Conservation (phyloP, 352 stramenopile genomes). For the Phytophthora ramorum region DNA sequence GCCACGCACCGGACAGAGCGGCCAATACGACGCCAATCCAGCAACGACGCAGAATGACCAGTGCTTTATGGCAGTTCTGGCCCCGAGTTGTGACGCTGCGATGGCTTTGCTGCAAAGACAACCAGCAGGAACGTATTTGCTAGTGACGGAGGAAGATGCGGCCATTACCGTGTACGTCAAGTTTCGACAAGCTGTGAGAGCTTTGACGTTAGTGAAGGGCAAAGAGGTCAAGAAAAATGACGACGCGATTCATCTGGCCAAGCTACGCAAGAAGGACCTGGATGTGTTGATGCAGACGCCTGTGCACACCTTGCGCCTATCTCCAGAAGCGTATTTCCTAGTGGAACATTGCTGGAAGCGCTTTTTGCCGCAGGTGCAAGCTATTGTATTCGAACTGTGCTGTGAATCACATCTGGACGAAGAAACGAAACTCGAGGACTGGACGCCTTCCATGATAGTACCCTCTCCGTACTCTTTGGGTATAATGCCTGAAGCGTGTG, state of each 20-base stretch:
- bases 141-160: conserved; percentile 53
- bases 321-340: conserved; percentile 34
- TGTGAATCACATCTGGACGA: conserved; percentile 57
- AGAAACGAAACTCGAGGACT: conserved; percentile 52
- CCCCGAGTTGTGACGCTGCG: conserved; percentile 46
- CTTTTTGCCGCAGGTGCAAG: conserved; percentile 67
- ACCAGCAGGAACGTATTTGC: conserved; percentile 52
- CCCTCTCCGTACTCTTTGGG: conserved; percentile 37
- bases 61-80: conserved; percentile 61
- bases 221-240: conserved; percentile 57
- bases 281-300: conserved; percentile 34
- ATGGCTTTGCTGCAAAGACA: conserved; percentile 51
- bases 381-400: conserved; percentile 67
- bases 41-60: conserved; percentile 7
- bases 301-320: conserved; percentile 51
- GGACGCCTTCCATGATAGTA: conserved; percentile 28
- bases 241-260: conserved; percentile 46
- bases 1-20: neutral
- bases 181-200: conserved; percentile 53
- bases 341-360: conserved; percentile 64
- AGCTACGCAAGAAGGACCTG: conserved; percentile 32
- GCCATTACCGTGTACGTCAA: conserved; percentile 63
- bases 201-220: conserved; percentile 49
- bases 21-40: conserved; percentile 13
- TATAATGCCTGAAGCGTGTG: conserved; percentile 48